A percentile compares a stretch with the other conserved stretches of the same genome.
These are phyloP conservation scores for Pseudocercospora musae DNA, from an alignment of 2,329 filamentous ascomycete genomes.

Conservation along the genomic window DNA sequence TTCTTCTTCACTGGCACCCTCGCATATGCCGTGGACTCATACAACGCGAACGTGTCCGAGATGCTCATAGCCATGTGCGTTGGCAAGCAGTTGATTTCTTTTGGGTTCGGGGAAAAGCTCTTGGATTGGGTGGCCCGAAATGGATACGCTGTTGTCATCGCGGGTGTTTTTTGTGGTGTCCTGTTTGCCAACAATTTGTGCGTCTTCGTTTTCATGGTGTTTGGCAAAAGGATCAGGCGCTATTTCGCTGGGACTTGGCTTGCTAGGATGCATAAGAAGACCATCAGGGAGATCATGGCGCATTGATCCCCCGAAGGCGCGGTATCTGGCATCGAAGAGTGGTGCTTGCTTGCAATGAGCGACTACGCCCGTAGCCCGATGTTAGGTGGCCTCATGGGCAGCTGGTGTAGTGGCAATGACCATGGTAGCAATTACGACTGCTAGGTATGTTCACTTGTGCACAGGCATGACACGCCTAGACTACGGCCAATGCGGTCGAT, in stretches of 20 bases:
- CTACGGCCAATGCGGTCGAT: not conserved
- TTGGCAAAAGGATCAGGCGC: slow-evolving; percentile 35
- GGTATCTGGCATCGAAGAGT: not conserved
- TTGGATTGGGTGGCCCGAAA: slow-evolving; percentile 36
- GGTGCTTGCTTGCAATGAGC: not conserved
- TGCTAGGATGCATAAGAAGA: slow-evolving; percentile 32
- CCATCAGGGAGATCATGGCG: slow-evolving; percentile 21
- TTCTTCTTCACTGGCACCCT: slow-evolving; percentile 49
- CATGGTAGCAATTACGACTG: not conserved
- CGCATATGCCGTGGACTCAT: slow-evolving; percentile 60
- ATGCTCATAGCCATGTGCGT: slow-evolving; percentile 52
- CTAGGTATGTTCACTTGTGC: not conserved
- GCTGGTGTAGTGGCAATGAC: not conserved
- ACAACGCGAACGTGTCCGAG: slow-evolving; percentile 58
- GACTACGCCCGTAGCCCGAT: not conserved
- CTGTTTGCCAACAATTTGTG: slow-evolving; percentile 36
- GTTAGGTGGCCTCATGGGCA: not conserved
- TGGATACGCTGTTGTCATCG: slow-evolving; percentile 37
- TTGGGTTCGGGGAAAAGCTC: slow-evolving; percentile 35
- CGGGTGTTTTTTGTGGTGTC: slow-evolving; percentile 36
- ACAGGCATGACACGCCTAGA: not conserved
- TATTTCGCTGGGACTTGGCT: slow-evolving; percentile 34
- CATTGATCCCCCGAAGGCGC: slow-evolving; percentile 9
- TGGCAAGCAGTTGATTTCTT: slow-evolving; percentile 38
- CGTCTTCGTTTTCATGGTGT: slow-evolving; percentile 36